Evolutionary conservation across 2,329 filamentous ascomycete species (phyloP).

Genomic region (Elsinoe perseae): DNA sequence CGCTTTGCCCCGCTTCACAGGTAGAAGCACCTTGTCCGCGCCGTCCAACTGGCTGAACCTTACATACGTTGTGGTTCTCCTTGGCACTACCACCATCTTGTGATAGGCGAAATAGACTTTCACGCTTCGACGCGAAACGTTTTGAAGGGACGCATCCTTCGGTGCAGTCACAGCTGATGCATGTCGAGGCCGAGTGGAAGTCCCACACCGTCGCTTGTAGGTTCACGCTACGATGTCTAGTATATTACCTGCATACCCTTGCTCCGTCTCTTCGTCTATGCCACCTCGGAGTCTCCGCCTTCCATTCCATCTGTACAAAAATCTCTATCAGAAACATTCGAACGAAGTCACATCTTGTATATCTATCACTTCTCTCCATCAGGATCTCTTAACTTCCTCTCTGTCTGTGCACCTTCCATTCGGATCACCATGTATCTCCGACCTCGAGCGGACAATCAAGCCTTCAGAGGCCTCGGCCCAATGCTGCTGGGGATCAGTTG

Average conservation of each 20-base stretch:
- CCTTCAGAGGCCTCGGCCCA: conserved; percentile 4
- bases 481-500: conserved; percentile 10
- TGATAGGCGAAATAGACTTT: conserved; percentile 7
- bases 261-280: background rate
- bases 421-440: background rate
- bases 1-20: background rate
- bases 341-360: background rate
- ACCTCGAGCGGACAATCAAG: conserved; percentile 3
- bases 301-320: background rate
- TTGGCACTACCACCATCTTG: background rate
- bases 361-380: background rate
- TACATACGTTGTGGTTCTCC: background rate
- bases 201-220: background rate
- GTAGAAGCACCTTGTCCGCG: background rate
- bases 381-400: background rate
- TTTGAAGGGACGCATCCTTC: background rate
- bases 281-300: background rate
- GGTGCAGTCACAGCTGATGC: background rate
- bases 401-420: background rate
- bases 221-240: conserved; percentile 3
- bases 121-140: background rate
- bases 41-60: background rate
- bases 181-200: background rate
- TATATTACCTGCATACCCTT: background rate
- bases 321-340: background rate